Evolutionary conservation across 148 eudicot species (phyloP), one percentile per base, ranked within the genome.

Genomic region (Hydrangea macrophylla): DNA sequence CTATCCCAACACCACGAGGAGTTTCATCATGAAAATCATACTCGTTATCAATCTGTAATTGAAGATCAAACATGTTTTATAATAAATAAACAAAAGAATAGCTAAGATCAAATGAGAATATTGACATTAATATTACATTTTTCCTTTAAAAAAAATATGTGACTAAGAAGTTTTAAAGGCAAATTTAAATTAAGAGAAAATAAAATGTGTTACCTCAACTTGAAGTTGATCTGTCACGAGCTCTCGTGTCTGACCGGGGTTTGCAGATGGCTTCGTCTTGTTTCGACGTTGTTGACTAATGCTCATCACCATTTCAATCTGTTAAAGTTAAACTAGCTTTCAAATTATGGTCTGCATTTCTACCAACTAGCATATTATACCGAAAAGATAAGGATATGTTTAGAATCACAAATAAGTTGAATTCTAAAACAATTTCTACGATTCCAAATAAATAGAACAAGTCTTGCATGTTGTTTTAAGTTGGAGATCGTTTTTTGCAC

Each of bases 201-300:
- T 35, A 8, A 35, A 35, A 8, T 35, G 39, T 3, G 39, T 35
- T 35, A 35, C 39, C 39, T 8, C 4, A 8, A 35, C 4, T 4
- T 3, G 8, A 35, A 35, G 8, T 55, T 6, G 51, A 67, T 32
- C 7, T 55, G 26, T 28, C 23, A 1, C 13, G 35, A 32, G 7
- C 53, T 15, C 36, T 9, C 8, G 60, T 67, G 13, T 30, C 50
- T 73, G 58, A 70, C 64, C 79, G 55, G 65, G 42, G 37, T 54
- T 74, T 40, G 35, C 64, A 53, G 59, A 67, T 67, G 63, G 53
- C 23, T 18, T 48, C 1, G 17, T 48, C n/a, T 22, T 48, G 53
- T 48, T 18, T 6, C 5, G 7, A 48, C 53, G 22, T 5, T 15
- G 4, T 4, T 45, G 20, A 48, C 6, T 48, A 22, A 15, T 48